Conservation (phyloP, 2,329 filamentous ascomycete genomes). For the Pseudogymnoascus sp. region DNA sequence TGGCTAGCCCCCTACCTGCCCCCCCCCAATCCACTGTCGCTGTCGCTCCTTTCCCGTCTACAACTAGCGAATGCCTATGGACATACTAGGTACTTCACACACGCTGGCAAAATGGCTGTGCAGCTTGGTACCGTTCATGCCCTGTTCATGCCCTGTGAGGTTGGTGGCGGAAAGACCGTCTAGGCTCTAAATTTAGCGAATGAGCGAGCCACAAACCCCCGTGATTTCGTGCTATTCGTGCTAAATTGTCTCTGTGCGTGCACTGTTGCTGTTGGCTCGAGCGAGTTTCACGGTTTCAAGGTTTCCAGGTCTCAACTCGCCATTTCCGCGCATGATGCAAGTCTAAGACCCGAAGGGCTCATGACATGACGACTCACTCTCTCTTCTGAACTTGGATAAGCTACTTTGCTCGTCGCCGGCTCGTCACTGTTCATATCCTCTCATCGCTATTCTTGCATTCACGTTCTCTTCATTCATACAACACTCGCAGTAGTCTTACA, state of each 20-base stretch:
- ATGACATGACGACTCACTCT: slow-evolving; percentile 5
- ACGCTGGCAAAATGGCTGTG: background rate
- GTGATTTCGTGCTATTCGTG: background rate
- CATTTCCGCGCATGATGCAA: slow-evolving; percentile 2
- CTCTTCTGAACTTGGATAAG: background rate
- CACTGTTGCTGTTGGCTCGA: background rate
- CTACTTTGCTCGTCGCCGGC: background rate
- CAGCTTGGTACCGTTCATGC: background rate
- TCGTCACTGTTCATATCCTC: background rate
- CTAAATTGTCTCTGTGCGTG: background rate
- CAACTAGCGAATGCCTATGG: background rate
- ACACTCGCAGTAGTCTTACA: background rate
- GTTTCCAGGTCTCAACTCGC: slow-evolving; percentile 2
- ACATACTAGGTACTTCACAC: background rate
- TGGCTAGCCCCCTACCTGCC: background rate
- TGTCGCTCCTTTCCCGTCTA: background rate
- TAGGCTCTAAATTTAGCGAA: slow-evolving; percentile 7
- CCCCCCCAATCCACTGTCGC: too few relatives aligned
- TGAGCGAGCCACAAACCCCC: background rate
- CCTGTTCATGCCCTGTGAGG: slow-evolving; percentile 1
- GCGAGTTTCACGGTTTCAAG: background rate
- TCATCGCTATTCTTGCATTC: background rate
- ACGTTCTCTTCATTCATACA: background rate
- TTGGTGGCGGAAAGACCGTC: background rate
- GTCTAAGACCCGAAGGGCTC: slow-evolving; percentile 4